Percentiles rank a stretch among this genome's conserved stretches.
Evolutionary conservation across 2,329 filamentous ascomycete genomes (phyloP).

Genomic region (Tricladium varicosporioides): DNA sequence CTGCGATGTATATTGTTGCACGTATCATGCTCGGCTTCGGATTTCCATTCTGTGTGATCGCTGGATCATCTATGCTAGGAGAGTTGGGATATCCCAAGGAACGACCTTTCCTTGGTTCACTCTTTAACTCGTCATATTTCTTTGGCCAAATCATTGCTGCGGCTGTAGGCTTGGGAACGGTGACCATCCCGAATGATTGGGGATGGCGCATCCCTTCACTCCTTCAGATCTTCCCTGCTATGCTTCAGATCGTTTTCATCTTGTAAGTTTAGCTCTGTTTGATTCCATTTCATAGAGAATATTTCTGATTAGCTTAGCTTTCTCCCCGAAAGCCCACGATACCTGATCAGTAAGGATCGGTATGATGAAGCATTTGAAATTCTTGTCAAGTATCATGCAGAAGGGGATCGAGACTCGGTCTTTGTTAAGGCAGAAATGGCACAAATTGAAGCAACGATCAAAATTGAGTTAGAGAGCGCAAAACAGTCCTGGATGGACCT

Average conservation of each 20-base stretch:
- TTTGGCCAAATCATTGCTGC: constrained; percentile 44
- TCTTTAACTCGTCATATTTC: constrained; percentile 55
- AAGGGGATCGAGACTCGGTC: constrained; percentile 47
- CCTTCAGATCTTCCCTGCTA: constrained; percentile 37
- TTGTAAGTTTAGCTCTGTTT: constrained; percentile 10
- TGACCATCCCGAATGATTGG: constrained; percentile 40
- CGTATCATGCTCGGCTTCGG: constrained; percentile 51
- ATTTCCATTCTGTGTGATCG: constrained; percentile 49
- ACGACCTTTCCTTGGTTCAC: constrained; percentile 48
- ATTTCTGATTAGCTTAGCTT: constrained; percentile 29
- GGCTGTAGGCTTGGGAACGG: constrained; percentile 44
- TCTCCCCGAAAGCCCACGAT: constrained; percentile 56
- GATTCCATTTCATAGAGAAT: background rate
- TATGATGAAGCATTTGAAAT: constrained; percentile 55
- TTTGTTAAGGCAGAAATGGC: constrained; percentile 58
- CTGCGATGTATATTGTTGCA: constrained; percentile 50
- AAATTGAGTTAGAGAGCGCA: constrained; percentile 51
- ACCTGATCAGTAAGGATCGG: constrained; percentile 55
- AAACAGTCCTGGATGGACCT: constrained; percentile 53
- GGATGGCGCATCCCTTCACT: constrained; percentile 42
- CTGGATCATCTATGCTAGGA: constrained; percentile 50
- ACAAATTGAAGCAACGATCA: constrained; percentile 57
- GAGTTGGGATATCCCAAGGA: constrained; percentile 54
- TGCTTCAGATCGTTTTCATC: constrained; percentile 22
- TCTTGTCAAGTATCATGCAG: constrained; percentile 51